Conservation (phyloP, 2,329 filamentous ascomycete species). For the Trichoderma polysporum region DNA sequence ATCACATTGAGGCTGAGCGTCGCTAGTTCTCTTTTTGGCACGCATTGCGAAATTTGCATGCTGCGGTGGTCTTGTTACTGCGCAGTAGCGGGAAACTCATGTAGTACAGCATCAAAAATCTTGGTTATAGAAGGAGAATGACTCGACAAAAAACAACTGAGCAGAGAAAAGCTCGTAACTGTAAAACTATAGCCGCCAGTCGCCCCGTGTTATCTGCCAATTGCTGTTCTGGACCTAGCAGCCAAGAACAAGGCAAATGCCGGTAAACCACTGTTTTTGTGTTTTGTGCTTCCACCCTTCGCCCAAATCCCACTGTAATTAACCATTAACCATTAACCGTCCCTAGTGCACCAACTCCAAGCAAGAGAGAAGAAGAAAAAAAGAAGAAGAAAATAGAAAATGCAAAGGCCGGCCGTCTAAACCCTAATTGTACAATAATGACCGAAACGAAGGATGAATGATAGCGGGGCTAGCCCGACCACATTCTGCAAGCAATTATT, state of each 20-base stretch:
- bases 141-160: constrained; percentile 6
- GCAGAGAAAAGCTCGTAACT: constrained; percentile 3
- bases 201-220: constrained; percentile 1
- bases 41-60: constrained; percentile 18
- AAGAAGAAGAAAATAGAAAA: not conserved
- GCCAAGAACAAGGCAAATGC: constrained; percentile 3
- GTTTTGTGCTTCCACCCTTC: not conserved
- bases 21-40: constrained; percentile 16
- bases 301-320: constrained; percentile 8
- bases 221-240: not conserved
- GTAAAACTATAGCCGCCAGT: constrained; percentile 1
- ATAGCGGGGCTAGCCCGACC: not conserved
- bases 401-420: constrained; percentile 18
- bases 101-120: constrained; percentile 13
- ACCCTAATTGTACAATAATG: constrained; percentile 11
- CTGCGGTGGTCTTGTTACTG: constrained; percentile 16
- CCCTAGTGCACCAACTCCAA: constrained; percentile 19
- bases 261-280: constrained; percentile 6
- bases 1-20: constrained; percentile 14
- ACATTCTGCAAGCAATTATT: not conserved
- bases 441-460: constrained; percentile 2
- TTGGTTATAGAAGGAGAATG: not conserved
- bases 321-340: constrained; percentile 7
- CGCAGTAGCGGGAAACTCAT: not conserved
- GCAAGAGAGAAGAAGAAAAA: not conserved